Evolutionary conservation across 2,329 filamentous ascomycete genomes (phyloP).

Genomic region (Trichophyton benhamiae): DNA sequence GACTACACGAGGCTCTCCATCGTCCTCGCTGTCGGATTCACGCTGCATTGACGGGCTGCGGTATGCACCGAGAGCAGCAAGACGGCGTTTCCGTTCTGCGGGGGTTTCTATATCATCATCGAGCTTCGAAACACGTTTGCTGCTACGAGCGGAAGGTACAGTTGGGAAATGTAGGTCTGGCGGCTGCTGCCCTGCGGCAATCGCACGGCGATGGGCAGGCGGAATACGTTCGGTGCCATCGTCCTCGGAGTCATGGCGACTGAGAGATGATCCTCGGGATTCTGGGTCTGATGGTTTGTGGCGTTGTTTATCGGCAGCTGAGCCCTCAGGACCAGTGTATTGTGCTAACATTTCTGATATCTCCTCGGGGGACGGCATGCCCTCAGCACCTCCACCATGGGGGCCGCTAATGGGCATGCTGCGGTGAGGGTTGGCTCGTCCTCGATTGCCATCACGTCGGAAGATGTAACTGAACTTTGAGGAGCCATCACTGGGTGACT

Average conservation of each 20-base stretch:
- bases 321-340: constrained; percentile 21
- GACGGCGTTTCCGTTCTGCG: constrained; percentile 35
- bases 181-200: constrained; percentile 4
- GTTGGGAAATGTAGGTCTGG: neutral
- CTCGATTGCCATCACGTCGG: constrained; percentile 8
- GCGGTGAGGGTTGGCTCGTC: constrained; percentile 7
- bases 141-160: neutral
- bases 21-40: constrained; percentile 19
- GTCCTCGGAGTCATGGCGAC: constrained; percentile 29
- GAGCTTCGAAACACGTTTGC: constrained; percentile 17
- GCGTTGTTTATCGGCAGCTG: constrained; percentile 30
- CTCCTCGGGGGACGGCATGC: constrained; percentile 22
- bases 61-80: constrained; percentile 31
- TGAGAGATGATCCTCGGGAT: neutral
- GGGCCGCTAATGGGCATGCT: constrained; percentile 15
- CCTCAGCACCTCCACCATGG: constrained; percentile 15
- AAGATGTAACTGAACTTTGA: constrained; percentile 16
- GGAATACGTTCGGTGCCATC: constrained; percentile 33
- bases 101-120: constrained; percentile 27
- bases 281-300: constrained; percentile 17
- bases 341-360: constrained; percentile 28
- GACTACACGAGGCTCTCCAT: constrained; percentile 16
- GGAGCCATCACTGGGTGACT: constrained; percentile 39
- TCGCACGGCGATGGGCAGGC: constrained; percentile 20
- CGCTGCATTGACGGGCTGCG: constrained; percentile 11